These are phyloP conservation scores for Rhododendron griersonianum DNA, from an alignment of 148 eudicot species.

Conservation along the genomic window DNA sequence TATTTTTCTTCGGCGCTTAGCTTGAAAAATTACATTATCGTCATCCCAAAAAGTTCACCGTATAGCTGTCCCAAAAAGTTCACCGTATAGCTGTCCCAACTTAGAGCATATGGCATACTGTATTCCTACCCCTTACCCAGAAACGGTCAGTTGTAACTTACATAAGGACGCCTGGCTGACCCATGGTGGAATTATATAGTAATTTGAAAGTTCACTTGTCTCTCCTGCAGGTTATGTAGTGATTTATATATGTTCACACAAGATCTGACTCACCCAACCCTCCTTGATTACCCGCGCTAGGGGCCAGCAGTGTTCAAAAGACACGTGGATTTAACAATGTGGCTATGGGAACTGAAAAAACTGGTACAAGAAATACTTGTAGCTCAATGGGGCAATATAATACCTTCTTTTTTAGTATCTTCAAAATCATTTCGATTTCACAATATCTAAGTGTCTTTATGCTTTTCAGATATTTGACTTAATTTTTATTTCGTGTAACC, in stretches of 20 bases:
- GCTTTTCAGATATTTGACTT: not conserved
- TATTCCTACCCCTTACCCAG: not conserved
- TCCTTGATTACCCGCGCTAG: not conserved
- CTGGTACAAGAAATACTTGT: not conserved
- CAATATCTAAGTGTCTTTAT: not conserved
- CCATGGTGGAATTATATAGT: not conserved
- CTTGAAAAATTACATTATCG: not conserved
- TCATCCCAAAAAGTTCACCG: not conserved
- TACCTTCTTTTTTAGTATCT: not conserved
- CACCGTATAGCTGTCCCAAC: not conserved
- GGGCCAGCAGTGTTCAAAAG: not conserved
- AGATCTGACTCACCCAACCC: not conserved
- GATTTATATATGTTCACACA: not conserved
- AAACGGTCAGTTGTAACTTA: not conserved
- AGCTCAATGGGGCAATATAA: not conserved
- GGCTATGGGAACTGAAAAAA: not conserved
- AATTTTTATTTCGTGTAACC: not conserved
- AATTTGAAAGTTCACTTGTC: not conserved
- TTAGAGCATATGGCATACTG: not conserved
- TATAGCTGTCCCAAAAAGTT: not conserved
- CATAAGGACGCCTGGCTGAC: not conserved
- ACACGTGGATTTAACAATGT: not conserved
- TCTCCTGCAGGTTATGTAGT: not conserved
- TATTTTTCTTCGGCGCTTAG: not conserved
- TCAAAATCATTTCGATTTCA: not conserved